Evolutionary conservation across 2,329 filamentous ascomycete genomes (phyloP), one percentile per base, ranked within the genome.

Genomic region (Fusarium sp.): DNA sequence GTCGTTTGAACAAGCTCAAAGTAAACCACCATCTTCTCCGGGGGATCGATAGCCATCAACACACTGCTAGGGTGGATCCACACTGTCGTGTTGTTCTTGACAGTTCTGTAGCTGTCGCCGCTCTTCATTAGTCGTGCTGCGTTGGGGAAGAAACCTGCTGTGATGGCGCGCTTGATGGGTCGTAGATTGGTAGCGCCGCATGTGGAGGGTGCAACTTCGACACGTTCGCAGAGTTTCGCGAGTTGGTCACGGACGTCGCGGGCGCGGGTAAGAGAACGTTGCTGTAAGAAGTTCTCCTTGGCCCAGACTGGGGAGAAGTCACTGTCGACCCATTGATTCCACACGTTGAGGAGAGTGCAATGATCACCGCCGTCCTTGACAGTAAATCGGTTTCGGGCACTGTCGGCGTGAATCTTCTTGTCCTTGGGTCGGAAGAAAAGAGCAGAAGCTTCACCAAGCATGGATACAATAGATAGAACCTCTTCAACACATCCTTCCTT

Each of bases 371-470:
- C 94, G 65, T 97, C 94, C 74, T 93, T 93, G 77, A 95, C 85
- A 0, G 93, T 97, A 81, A 98, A 98, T 3, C 95, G 89, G 37
- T 91, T 91, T 16, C 94, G 90, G 0, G 96, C 96, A 66, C 92
- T 93, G 79, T 99, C 95, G 14, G 96, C 96, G 76, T 98, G 93
- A 28, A 98, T 91, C 79, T 97, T 97, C 84, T 98, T 98, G 81
- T 99, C 94, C 78, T 98, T 97, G 21, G 96, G 94, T 0, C 94
- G 88, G 85, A 97, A 97, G 84, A 98, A 99, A 7, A 99, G 86
- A 0, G 94, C 91, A 6, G 91, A 93, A 3, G 93, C 89, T 81
- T 98, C 96, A 65, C 92, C 90, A 1, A 98, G 87, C 93, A 98
- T 97, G 43, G 94, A 90, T n/a, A 98, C 93, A 50, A 98, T 93